Base-by-base conservation (phyloP, 2,329 filamentous ascomycete species). In the Trichothecium sympodiale region DNA sequence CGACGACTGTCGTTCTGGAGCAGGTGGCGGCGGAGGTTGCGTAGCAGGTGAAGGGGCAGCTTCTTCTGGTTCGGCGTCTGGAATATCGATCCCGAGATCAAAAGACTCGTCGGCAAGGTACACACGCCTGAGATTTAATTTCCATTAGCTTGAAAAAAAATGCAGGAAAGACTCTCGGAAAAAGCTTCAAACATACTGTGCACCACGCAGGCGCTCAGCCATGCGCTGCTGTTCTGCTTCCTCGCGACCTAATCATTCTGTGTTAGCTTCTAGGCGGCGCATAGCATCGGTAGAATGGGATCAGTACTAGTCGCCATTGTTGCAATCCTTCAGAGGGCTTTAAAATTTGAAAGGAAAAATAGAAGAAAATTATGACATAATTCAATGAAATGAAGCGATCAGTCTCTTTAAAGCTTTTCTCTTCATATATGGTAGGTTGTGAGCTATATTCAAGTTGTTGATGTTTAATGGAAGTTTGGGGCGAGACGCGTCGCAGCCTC, bases 131-230 rank as follows among this genome's bases (percentile, higher is more conserved):
- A 4, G 3, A 18, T n/a, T n/a, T n/a, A n/a, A n/a, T n/a, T n/a
- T n/a, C n/a, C n/a, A n/a, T n/a, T n/a, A n/a, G n/a, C n/a, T n/a
- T n/a, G n/a, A 5, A 6, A 15, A 4, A 4, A 10, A n/a, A 14
- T n/a, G n/a, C n/a, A n/a, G n/a, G n/a, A n/a, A n/a, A n/a, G n/a
- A n/a, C n/a, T n/a, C n/a, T n/a, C n/a, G n/a, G n/a, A n/a, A n/a
- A n/a, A n/a, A n/a, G n/a, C n/a, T 17, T 17, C 10, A 26, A 10
- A 53, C 69, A 44, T 63, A 77, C 74, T 74, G 71, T 29, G 75
- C 74, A 41, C 76, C 76, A 42, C 76, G 74, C 51, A 80, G 69
- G 50, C 76, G 74, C 58, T 77, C 67, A 43, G 74, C 72, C 60
- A 79, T 67, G 49, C 74, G 72, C 51, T 25, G 20, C 10, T 25